Percentiles rank a stretch among this genome's conserved stretches.
Evolutionary conservation across 2,329 filamentous ascomycete species (phyloP).

Genomic region (Aspergillus cejpii): DNA sequence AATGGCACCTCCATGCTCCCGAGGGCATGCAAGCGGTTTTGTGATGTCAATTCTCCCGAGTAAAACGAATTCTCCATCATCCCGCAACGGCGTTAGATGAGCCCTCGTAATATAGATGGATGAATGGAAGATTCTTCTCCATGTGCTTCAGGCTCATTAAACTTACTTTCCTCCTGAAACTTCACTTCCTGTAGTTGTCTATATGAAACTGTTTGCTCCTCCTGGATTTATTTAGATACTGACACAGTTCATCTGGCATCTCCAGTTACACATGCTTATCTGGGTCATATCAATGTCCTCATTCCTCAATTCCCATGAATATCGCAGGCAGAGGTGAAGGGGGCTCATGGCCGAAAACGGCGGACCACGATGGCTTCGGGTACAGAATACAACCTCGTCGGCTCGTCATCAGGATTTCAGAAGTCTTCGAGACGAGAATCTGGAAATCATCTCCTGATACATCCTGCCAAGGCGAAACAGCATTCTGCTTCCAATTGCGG

Average conservation of each 20-base stretch:
- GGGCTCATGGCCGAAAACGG: slow-evolving; percentile 8
- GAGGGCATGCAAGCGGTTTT: slow-evolving; percentile 48
- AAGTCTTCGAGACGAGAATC: neutral
- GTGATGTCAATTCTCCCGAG: slow-evolving; percentile 41
- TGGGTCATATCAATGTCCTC: too few species aligned
- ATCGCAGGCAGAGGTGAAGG: too few species aligned
- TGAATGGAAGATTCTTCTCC: too few species aligned
- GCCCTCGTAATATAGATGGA: neutral
- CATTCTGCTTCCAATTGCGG: neutral
- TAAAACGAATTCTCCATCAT: slow-evolving; percentile 49
- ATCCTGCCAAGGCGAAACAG: neutral
- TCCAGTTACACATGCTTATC: too few species aligned
- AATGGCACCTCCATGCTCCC: slow-evolving; percentile 52
- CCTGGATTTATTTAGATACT: too few species aligned
- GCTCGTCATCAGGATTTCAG: neutral
- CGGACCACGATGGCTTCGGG: neutral
- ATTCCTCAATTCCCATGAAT: too few species aligned
- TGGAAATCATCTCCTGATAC: neutral
- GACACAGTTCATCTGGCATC: too few species aligned
- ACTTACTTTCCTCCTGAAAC: too few species aligned
- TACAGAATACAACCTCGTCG: slow-evolving; percentile 6
- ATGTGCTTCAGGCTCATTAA: too few species aligned
- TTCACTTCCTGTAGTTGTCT: too few species aligned
- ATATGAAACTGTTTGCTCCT: too few species aligned
- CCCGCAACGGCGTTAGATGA: slow-evolving; percentile 10